Conservation (phyloP, 352 stramenopile genomes). For the Thraustotheca clavata region DNA sequence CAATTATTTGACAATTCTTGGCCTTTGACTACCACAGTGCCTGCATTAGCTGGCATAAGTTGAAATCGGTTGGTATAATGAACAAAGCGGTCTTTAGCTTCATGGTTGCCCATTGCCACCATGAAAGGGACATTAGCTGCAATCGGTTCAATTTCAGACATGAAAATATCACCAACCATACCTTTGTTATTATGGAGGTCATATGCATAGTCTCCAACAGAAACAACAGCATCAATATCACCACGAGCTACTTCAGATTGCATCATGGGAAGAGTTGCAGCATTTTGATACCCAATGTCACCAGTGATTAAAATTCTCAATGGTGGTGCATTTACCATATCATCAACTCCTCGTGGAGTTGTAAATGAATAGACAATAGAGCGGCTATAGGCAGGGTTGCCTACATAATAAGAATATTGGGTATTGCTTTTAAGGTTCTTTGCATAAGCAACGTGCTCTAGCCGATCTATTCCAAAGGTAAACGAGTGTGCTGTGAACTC, state of each 20-base stretch:
- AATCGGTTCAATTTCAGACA: conserved; percentile 84
- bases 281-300: conserved; percentile 86
- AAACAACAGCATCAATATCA: conserved; percentile 69
- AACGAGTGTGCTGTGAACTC: neutral
- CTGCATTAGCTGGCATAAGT: conserved; percentile 71
- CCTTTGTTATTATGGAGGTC: conserved; percentile 75
- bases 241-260: conserved; percentile 74
- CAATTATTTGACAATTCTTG: conserved; percentile 74
- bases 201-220: conserved; percentile 86
- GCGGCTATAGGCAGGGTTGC: conserved; percentile 65
- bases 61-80: conserved; percentile 84
- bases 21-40: conserved; percentile 40
- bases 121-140: conserved; percentile 81
- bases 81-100: conserved; percentile 72
- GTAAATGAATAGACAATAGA: conserved; percentile 73
- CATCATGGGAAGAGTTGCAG: conserved; percentile 81
- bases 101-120: conserved; percentile 87
- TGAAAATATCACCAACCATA: conserved; percentile 82
- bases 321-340: conserved; percentile 32
- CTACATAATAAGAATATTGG: conserved; percentile 78
- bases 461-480: conserved; percentile 25
- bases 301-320: conserved; percentile 72
- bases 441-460: conserved; percentile 60
- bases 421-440: conserved; percentile 49
- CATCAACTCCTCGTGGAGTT: conserved; percentile 37